Evolutionary conservation across 2,329 filamentous ascomycete genomes (phyloP), one percentile per base, ranked within the genome.

Genomic region (Blastomyces emzantsi): DNA sequence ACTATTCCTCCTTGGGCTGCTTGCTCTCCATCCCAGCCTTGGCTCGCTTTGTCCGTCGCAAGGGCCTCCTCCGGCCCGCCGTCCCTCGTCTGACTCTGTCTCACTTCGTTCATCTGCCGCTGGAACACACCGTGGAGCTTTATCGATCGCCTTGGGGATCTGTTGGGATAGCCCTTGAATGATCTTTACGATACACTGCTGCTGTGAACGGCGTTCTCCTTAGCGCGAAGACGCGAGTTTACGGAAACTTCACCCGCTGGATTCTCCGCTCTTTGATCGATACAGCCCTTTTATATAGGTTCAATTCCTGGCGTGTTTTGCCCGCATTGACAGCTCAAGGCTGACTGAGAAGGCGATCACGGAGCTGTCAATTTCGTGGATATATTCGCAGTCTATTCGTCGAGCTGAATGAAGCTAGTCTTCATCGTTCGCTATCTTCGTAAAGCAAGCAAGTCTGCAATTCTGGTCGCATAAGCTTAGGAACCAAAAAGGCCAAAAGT

Each of bases 1-100:
- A 60, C 58, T 60, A 47, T 60, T 60, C 58, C 58, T 30, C 28
- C 58, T 47, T 47, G 9, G 58, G 58, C 43, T 49, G 25, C 43
- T 36, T 60, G 41, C 57, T 60, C 11, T 28, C 19, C 33, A 39
- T n/a, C 49, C 43, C 28, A 60, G 25, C 58, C 43, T 47, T 60
- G 43, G 58, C 41, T 49, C 19, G 3, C 33, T 25, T 28, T 28
- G 58, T 11, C 28, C 17, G 43, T 60, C 57, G 39, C 57, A 59
- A 59, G 57, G 28, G 9, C 43, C 17, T 47, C 41, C 43, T 60
- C 43, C 25, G 13, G 19, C 47, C 58, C 43, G 25, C 19, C 28
- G 17, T n/a, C 58, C 19, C 56, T 45, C 56, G 39, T 49, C 41
- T 28, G 22, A 49, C 58, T 13, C 17, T 17, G 15, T 49, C 28